phyloP scores from a whole-genome alignment of 352 stramenopile species.

The Phytopythium aichiense region DNA sequence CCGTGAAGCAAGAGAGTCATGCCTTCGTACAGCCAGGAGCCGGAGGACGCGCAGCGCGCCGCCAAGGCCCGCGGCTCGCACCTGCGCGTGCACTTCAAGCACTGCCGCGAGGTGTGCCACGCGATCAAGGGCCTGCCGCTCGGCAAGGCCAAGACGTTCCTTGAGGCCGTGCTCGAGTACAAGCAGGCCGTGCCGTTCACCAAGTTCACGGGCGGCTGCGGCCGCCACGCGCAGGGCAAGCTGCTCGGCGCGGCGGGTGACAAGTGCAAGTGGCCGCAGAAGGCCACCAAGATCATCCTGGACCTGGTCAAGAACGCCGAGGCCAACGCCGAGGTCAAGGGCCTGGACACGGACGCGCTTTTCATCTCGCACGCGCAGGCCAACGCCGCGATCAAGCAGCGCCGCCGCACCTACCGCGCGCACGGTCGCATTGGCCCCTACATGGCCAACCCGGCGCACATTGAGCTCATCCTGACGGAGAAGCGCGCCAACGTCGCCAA shows the following conservation, averaged over 20 bases:
- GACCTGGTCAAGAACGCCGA: conserved; percentile 98
- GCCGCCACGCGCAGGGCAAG: conserved; percentile 97
- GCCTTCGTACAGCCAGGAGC: conserved; percentile 89
- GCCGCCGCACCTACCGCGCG: conserved; percentile 98
- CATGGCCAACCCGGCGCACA: conserved; percentile 98
- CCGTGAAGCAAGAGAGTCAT: conserved; percentile 72
- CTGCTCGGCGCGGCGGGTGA: conserved; percentile 91
- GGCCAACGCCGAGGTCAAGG: conserved; percentile 98
- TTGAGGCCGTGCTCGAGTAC: conserved; percentile 96
- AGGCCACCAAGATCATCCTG: conserved; percentile 98
- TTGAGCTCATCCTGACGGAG: conserved; percentile 99
- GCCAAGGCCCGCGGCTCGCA: conserved; percentile 96
- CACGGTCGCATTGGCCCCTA: conserved; percentile 98
- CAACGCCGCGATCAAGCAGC: conserved; percentile 97
- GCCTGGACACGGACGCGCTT: conserved; percentile 94
- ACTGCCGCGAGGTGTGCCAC: conserved; percentile 98
- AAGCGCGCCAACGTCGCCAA: conserved; percentile 93
- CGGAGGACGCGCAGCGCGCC: conserved; percentile 83
- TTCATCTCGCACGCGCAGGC: conserved; percentile 97
- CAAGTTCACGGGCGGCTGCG: conserved; percentile 98
- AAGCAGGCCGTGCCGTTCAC: conserved; percentile 99
- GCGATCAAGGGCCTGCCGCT: conserved; percentile 98
- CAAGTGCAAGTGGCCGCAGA: conserved; percentile 99
- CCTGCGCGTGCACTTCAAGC: conserved; percentile 99
- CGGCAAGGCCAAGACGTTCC: conserved; percentile 93